These are phyloP conservation scores for Vigna reflexopilosa DNA, from an alignment of 306 rosid species.

Conservation along the genomic window DNA sequence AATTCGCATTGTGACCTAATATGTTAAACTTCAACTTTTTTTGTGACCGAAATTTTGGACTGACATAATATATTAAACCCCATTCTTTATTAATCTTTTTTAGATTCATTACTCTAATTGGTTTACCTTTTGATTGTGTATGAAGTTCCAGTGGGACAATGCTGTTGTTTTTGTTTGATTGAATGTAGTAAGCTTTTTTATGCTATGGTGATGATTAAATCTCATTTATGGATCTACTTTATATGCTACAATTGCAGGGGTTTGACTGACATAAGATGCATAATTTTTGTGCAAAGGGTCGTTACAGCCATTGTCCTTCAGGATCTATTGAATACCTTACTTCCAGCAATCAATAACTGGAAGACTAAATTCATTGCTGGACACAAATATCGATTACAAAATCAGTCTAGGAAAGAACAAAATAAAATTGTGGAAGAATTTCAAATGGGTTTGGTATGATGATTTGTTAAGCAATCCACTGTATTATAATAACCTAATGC, in stretches of 20 bases:
- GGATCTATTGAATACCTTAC: constrained; percentile 60
- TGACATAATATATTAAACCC: constrained; percentile 2
- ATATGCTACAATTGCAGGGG: constrained; percentile 48
- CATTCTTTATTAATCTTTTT: neutral
- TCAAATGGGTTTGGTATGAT: constrained; percentile 75
- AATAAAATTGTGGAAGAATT: constrained; percentile 82
- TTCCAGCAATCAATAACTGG: constrained; percentile 74
- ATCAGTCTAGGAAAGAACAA: constrained; percentile 69
- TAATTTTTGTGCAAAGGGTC: constrained; percentile 85
- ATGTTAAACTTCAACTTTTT: too few relatives aligned
- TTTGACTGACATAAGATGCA: constrained; percentile 73
- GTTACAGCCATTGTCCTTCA: constrained; percentile 73
- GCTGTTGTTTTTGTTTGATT: constrained; percentile 1
- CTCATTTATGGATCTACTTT: constrained; percentile 33
- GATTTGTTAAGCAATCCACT: constrained; percentile 10
- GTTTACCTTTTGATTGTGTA: neutral
- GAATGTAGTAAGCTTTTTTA: neutral
- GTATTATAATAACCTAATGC: constrained; percentile 9
- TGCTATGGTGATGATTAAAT: constrained; percentile 2
- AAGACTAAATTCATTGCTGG: constrained; percentile 83
- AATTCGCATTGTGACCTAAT: too few relatives aligned
- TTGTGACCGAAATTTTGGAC: neutral
- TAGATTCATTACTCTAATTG: neutral
- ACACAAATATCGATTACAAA: constrained; percentile 49
- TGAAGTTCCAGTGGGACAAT: neutral